phyloP scores from a whole-genome alignment of 805 yeast genomes.

The Ogataea populi-albae region DNA sequence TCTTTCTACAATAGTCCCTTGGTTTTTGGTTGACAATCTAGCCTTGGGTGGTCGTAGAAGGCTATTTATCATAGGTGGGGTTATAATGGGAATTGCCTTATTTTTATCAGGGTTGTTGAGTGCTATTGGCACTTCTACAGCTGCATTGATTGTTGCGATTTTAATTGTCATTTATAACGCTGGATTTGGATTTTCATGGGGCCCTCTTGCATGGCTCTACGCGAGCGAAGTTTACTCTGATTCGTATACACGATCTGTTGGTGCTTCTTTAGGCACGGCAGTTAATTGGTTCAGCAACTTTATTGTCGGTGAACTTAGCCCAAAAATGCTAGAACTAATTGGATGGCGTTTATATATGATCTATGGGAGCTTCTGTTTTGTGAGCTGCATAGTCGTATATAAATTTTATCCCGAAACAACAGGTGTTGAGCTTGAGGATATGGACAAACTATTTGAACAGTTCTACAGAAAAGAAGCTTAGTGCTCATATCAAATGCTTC shows the following conservation, averaged over 20 bases:
- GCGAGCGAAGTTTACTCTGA: constrained; percentile 83
- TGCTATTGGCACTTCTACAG: constrained; percentile 45
- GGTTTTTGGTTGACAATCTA: constrained; percentile 71
- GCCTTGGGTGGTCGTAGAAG: constrained; percentile 76
- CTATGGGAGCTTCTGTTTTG: constrained; percentile 67
- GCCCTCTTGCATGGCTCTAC: constrained; percentile 85
- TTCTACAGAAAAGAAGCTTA: constrained; percentile 10
- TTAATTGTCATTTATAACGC: constrained; percentile 78
- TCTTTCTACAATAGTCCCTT: constrained; percentile 74
- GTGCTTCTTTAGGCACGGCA: constrained; percentile 84
- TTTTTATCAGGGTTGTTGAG: constrained; percentile 59
- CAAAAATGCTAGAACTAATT: constrained; percentile 70
- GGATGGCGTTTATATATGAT: constrained; percentile 77
- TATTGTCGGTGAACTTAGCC: constrained; percentile 88
- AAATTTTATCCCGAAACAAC: constrained; percentile 52
- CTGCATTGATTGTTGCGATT: constrained; percentile 69
- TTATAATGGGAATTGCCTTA: constrained; percentile 69
- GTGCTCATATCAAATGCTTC: no score
- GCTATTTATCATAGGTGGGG: constrained; percentile 68
- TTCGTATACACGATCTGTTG: constrained; percentile 70
- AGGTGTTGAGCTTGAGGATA: constrained; percentile 51
- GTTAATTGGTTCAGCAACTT: constrained; percentile 89
- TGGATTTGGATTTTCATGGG: constrained; percentile 86
- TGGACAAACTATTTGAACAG: constrained; percentile 48
- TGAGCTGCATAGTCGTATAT: constrained; percentile 41